Percentiles rank a stretch among this genome's conserved stretches.
Conservation (phyloP, 1,284 basidiomycete genomes). For the Ceratobasidium sp. region DNA sequence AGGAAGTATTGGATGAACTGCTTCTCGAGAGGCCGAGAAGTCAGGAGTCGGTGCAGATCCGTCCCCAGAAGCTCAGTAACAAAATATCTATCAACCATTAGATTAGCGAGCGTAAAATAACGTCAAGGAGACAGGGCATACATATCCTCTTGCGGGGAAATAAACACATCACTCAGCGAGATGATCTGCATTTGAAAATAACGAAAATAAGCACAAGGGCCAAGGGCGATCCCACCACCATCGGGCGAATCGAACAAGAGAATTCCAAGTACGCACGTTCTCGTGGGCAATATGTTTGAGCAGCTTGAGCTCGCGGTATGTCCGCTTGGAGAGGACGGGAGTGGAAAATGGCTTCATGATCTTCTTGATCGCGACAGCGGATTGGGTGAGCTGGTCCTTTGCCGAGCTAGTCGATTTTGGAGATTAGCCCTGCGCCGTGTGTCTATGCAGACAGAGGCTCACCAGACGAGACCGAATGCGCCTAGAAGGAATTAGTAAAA, state of each 20-base stretch:
- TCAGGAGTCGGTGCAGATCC: constrained; percentile 96
- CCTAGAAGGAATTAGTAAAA: constrained; percentile 59
- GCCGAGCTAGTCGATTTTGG: constrained; percentile 94
- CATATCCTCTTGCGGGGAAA: constrained; percentile 98
- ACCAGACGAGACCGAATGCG: constrained; percentile 97
- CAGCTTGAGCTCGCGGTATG: constrained; percentile 97
- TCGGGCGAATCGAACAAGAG: no score
- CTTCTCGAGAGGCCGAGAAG: constrained; percentile 96
- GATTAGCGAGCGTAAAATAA: background rate
- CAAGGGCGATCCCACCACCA: no score
- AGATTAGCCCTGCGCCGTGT: no score
- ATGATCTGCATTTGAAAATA: constrained; percentile 76
- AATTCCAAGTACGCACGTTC: constrained; percentile 68
- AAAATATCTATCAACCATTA: constrained; percentile 80
- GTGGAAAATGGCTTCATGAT: constrained; percentile 99
- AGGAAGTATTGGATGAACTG: constrained; percentile 99
- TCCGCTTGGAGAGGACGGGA: constrained; percentile 96
- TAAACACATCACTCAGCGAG: constrained; percentile 98
- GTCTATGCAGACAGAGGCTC: constrained; percentile 51
- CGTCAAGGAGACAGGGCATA: constrained; percentile 56
- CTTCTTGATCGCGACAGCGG: constrained; percentile 98
- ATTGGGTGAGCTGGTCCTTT: constrained; percentile 95
- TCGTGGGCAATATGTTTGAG: constrained; percentile 99
- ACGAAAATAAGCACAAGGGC: background rate
- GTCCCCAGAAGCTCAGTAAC: constrained; percentile 99